Percentiles rank a stretch among this genome's conserved stretches.
Conservation (phyloP, 2,329 filamentous ascomycete species). For the Sporothrix luriei region DNA sequence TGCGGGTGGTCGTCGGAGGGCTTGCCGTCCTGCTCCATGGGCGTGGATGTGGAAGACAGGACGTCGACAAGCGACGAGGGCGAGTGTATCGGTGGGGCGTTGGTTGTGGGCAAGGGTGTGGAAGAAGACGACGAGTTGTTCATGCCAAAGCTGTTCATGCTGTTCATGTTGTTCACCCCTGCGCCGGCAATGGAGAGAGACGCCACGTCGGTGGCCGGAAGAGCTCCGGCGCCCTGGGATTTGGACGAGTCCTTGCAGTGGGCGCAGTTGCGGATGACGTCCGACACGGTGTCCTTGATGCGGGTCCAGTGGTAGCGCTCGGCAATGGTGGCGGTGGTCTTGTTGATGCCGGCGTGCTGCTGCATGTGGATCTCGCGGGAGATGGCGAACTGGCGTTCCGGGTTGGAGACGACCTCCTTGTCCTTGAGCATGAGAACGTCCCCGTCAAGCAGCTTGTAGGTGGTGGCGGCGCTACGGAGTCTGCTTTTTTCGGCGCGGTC, state of each 20-base stretch:
- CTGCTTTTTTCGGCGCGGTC: conserved; percentile 95
- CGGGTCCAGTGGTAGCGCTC: conserved; percentile 96
- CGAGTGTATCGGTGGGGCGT: conserved; percentile 25
- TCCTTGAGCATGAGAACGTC: conserved; percentile 95
- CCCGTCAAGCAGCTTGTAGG: conserved; percentile 80
- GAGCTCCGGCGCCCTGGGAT: conserved; percentile 28
- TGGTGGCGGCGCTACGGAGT: conserved; percentile 87
- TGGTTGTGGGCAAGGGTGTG: conserved; percentile 24
- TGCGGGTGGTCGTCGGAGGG: conserved; percentile 29
- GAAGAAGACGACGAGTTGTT: conserved; percentile 20
- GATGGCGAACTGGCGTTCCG: conserved; percentile 86
- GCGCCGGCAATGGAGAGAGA: conserved; percentile 2
- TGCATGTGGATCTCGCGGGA: conserved; percentile 72
- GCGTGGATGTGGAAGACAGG: conserved; percentile 17
- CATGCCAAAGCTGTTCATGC: conserved; percentile 2
- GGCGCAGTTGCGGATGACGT: conserved; percentile 87
- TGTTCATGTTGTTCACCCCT: conserved; percentile 11
- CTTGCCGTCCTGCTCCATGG: conserved; percentile 34
- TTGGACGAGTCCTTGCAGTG: conserved; percentile 84
- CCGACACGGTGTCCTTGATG: conserved; percentile 95
- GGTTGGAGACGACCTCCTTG: conserved; percentile 94
- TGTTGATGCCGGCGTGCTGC: conserved; percentile 93
- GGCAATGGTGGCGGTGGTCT: conserved; percentile 91
- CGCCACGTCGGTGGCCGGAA: conserved; percentile 28
- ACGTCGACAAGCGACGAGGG: conserved; percentile 19